These are phyloP conservation scores for Phytopythium montanum DNA, from an alignment of 352 stramenopile genomes.

Conservation along the genomic window DNA sequence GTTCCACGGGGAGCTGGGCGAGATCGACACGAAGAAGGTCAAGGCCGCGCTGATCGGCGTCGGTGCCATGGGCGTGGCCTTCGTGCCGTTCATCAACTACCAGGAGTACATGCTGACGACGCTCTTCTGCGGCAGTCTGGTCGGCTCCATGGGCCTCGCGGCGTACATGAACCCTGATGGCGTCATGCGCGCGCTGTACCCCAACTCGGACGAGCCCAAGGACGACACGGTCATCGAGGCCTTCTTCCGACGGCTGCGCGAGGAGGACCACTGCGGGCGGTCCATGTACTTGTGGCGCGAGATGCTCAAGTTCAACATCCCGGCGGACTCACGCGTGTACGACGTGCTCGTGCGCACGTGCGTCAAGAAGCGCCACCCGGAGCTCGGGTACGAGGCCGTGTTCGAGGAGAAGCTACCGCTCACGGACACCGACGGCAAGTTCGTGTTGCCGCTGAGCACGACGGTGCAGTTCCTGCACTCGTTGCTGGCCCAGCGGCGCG, in stretches of 20 bases:
- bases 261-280: constrained; percentile 80
- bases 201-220: constrained; percentile 67
- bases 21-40: constrained; percentile 64
- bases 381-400: constrained; percentile 66
- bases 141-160: constrained; percentile 78
- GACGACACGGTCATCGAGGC: constrained; percentile 69
- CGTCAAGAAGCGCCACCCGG: constrained; percentile 80
- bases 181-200: constrained; percentile 75
- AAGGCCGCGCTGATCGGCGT: constrained; percentile 59
- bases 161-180: constrained; percentile 85
- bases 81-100: constrained; percentile 70
- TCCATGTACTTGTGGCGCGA: constrained; percentile 86
- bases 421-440: constrained; percentile 47
- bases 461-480: constrained; percentile 69
- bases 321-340: constrained; percentile 66
- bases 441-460: constrained; percentile 55
- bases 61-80: constrained; percentile 46
- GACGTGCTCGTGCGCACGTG: constrained; percentile 81
- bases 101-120: constrained; percentile 70
- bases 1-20: constrained; percentile 70
- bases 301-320: constrained; percentile 69
- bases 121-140: constrained; percentile 67
- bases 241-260: constrained; percentile 78
- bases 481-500: constrained; percentile 56
- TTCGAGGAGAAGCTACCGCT: constrained; percentile 62